Base-by-base conservation (phyloP, 371 early-diverging fungal genomes). In the Rhizomucor miehei region DNA sequence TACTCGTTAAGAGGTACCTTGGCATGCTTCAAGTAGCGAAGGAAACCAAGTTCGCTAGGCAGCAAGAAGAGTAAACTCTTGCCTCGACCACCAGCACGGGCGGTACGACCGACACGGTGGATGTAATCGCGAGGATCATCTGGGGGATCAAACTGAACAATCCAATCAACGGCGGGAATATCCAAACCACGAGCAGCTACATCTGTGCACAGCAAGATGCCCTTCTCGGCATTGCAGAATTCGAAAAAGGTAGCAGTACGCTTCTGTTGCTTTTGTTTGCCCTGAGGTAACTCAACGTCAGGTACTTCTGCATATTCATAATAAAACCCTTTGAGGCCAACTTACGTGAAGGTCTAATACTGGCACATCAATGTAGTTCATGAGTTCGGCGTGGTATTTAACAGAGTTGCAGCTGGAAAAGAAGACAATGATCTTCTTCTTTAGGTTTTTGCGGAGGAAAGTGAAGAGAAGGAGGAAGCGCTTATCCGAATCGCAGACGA, bases 121-220 rank as follows among this genome's bases (percentile, higher is more conserved):
- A 98, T 89, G 69, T 97, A 99, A 51, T 94, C 95, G 44, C 88
- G 84, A 11, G 91, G 72, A 72, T 92, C 94, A 39, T 89, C 77
- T 13, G 99, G 99, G 14, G 95, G 88, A 71, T 99, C 99, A 61
- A 90, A 98, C 69, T 99, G 99, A 34, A 99, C 79, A 60, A 99
- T 94, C 51, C 84, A 80, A 35, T 90, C 84, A 20, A 99, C 92
- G 58, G 93, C 84, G 36, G 97, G 92, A 52, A 99, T 75, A 82
- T 99, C 99, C 41, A 99, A 77, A 51, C 99, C 99, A 75, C 99
- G 89, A 6, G 99, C 97, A 13, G 97, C 97, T 10, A 99, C 95
- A 71, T 99, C 99, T 1, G 99, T 99, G 64, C 94, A 93, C 58
- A 99, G 79, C 39, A 99, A 72, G 40, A 98, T 81, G 25, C 82